Base-by-base conservation (phyloP, 2,329 filamentous ascomycete species). In the Colletotrichum sp. region DNA sequence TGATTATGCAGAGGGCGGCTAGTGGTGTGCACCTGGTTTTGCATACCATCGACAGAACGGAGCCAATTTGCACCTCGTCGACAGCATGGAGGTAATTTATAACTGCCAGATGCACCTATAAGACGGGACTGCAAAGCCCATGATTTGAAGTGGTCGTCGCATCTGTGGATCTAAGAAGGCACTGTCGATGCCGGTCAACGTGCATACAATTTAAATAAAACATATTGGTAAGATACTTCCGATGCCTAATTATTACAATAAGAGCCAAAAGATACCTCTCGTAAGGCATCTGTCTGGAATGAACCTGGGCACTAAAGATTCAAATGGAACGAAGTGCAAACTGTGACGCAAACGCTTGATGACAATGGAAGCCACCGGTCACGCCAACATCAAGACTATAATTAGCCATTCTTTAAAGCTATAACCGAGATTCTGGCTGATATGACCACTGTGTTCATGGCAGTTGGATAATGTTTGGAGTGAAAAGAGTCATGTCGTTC, bases 211-310 rank as follows among this genome's bases (percentile, higher is more conserved):
- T 3, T 6, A 44, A 44, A n/a, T 2, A 12, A 0, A 44, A 48
- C 5, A 48, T 2, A 1, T 2, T 48, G 39, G 19, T 48, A n/a
- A 12, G 19, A n/a, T 48, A n/a, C 39, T n/a, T n/a, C 39, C 39
- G 19, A 48, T 4, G 19, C 39, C 19, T 48, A 0, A n/a, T 48
- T 48, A 48, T 11, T 44, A 12, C 9, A 48, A n/a, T 1, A 3
- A n/a, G 19, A n/a, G 19, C 19, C 2, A n/a, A 6, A n/a, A 3
- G 0, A 1, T 6, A 3, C 3, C 19, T 48, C 1, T 3, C 19
- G 19, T n/a, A 12, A 48, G 39, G n/a, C 2, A 3, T n/a, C 5
- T 48, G 1, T 3, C n/a, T 12, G 19, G 19, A n/a, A n/a, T 44
- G 39, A 44, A 44, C 3, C 16, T 44, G 39, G 6, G 19, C 19